phyloP scores from a whole-genome alignment of 495 filamentous ascomycete species.

The Neurospora intermedia region DNA sequence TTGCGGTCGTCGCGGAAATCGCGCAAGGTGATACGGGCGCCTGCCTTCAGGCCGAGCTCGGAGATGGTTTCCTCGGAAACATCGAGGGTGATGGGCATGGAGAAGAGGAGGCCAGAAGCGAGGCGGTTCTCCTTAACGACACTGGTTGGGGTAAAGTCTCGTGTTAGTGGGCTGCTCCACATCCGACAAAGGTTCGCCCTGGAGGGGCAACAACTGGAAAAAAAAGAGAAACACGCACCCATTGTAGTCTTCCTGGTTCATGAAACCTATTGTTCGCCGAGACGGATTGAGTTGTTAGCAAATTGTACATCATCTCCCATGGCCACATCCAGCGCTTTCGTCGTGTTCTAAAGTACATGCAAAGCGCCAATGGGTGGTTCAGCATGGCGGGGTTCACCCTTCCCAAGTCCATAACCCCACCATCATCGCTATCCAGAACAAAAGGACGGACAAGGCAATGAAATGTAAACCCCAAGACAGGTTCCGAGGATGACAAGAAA shows the following conservation, averaged over 20 bases:
- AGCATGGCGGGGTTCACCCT: slow-evolving; percentile 17
- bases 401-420: slow-evolving; percentile 15
- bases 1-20: slow-evolving; percentile 96
- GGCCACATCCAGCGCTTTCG: not conserved
- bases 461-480: not conserved
- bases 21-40: slow-evolving; percentile 72
- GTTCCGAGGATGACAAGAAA: not conserved
- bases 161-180: not conserved
- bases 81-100: slow-evolving; percentile 94
- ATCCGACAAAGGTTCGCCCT: not conserved
- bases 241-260: slow-evolving; percentile 94
- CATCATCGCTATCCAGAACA: slow-evolving; percentile 1
- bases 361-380: not conserved
- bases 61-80: slow-evolving; percentile 62
- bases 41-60: slow-evolving; percentile 60
- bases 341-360: not conserved
- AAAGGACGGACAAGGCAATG: not conserved
- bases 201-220: not conserved
- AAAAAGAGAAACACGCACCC: slow-evolving; percentile 45
- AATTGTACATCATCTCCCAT: not conserved
- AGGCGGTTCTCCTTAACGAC: slow-evolving; percentile 82
- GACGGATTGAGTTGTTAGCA: slow-evolving; percentile 9
- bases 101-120: slow-evolving; percentile 83
- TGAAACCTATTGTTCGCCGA: slow-evolving; percentile 57
- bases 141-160: slow-evolving; percentile 30